phyloP scores from a whole-genome alignment of 2,329 filamentous ascomycete genomes.

The Curvularia eragrostidis region DNA sequence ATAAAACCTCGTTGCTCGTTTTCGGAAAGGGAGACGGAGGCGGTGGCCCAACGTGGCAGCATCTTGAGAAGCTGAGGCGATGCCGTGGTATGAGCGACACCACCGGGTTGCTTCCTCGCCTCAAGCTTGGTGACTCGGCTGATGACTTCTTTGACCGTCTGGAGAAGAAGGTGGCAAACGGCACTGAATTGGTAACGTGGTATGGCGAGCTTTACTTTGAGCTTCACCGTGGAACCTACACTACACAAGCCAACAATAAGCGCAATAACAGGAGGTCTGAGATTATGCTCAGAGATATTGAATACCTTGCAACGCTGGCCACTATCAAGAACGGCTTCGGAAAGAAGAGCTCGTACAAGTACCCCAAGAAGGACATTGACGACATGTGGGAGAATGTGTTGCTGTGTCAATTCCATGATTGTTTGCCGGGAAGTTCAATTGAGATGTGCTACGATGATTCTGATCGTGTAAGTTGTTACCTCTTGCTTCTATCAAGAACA shows the following conservation, averaged over 20 bases:
- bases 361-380: conserved; percentile 93
- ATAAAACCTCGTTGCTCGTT: conserved; percentile 86
- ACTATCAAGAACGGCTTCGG: conserved; percentile 69
- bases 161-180: conserved; percentile 73
- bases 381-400: conserved; percentile 93
- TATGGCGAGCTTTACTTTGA: conserved; percentile 99
- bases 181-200: conserved; percentile 86
- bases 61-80: conserved; percentile 91
- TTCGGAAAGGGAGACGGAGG: conserved; percentile 98
- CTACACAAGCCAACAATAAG: conserved; percentile 97
- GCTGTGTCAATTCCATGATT: conserved; percentile 97
- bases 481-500: neutral
- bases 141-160: conserved; percentile 92
- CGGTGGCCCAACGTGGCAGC: conserved; percentile 91
- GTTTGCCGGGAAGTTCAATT: conserved; percentile 90
- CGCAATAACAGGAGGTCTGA: conserved; percentile 89
- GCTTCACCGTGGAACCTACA: conserved; percentile 95
- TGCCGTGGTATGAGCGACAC: conserved; percentile 92
- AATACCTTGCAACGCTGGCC: conserved; percentile 85
- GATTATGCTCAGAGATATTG: conserved; percentile 82
- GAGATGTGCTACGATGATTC: conserved; percentile 99
- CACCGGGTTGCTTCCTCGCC: conserved; percentile 79
- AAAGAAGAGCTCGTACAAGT: conserved; percentile 68
- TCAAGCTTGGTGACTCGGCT: conserved; percentile 87
- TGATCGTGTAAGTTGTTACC: conserved; percentile 63